Percentiles rank a stretch among this genome's conserved stretches.
Evolutionary conservation across 345 rosid species (phyloP).

Genomic region (Salix exigua): DNA sequence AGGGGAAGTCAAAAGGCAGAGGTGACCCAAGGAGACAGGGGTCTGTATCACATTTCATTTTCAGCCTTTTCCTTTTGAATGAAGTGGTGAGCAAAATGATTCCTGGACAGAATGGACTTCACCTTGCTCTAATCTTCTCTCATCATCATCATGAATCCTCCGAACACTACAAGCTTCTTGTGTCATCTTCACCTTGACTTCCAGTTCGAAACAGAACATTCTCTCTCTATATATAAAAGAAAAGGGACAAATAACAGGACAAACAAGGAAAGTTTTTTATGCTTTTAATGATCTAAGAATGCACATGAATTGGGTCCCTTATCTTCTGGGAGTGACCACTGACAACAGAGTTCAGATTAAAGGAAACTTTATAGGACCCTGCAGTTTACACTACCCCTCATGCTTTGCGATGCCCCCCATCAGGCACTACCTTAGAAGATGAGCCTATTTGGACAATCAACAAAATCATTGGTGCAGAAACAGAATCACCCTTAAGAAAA

Average conservation of each 20-base stretch:
- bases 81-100: neutral
- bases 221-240: neutral
- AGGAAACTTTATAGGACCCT: neutral
- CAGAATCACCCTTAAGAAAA: neutral
- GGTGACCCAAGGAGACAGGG: neutral
- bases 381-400: neutral
- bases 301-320: neutral
- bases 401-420: neutral
- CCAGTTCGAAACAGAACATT: neutral
- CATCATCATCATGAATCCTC: neutral
- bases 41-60: neutral
- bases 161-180: neutral
- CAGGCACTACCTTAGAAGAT: slow-evolving; percentile 9
- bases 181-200: neutral
- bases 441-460: slow-evolving; percentile 4
- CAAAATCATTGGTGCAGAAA: neutral
- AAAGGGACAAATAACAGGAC: neutral
- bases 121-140: neutral
- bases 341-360: neutral
- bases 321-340: neutral
- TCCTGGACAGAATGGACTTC: neutral
- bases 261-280: neutral
- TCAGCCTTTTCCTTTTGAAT: no score
- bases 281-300: neutral
- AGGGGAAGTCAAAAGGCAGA: no score